A percentile compares a stretch with the other conserved stretches of the same genome.
These are phyloP conservation scores for Cyberlindnera mrakii DNA, from an alignment of 805 yeast genomes.

Conservation along the genomic window DNA sequence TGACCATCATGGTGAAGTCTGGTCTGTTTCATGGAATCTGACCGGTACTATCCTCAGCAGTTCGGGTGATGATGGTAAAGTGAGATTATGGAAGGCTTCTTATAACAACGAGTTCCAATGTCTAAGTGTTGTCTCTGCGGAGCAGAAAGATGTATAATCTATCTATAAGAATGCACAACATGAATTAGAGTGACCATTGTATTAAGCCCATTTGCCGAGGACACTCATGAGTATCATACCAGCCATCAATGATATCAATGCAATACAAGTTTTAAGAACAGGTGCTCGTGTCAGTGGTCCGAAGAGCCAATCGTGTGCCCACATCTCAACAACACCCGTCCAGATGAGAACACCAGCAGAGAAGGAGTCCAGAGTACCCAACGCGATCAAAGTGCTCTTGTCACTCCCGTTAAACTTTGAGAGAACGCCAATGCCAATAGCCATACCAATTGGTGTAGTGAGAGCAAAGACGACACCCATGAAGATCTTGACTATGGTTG, in stretches of 20 bases:
- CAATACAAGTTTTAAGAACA: conserved; percentile 39
- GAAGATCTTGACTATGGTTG: conserved; percentile 42
- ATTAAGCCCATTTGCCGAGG: conserved; percentile 65
- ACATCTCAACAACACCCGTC: conserved; percentile 68
- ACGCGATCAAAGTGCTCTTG: conserved; percentile 50
- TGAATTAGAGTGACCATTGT: background rate
- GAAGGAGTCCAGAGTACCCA: conserved; percentile 65
- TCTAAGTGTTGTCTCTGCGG: conserved; percentile 76
- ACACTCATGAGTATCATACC: conserved; percentile 72
- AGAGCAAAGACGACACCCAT: conserved; percentile 45
- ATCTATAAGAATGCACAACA: too few species aligned
- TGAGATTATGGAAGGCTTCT: conserved; percentile 86
- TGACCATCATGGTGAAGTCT: conserved; percentile 84
- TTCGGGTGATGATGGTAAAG: conserved; percentile 93
- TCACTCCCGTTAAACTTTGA: conserved; percentile 51
- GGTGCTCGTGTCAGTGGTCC: conserved; percentile 48
- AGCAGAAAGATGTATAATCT: conserved; percentile 21
- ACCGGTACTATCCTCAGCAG: conserved; percentile 90
- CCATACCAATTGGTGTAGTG: conserved; percentile 69
- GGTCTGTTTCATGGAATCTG: conserved; percentile 94
- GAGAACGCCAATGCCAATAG: conserved; percentile 71
- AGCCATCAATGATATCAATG: conserved; percentile 42
- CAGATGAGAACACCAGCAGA: conserved; percentile 73
- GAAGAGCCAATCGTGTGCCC: conserved; percentile 64
- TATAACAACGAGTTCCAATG: conserved; percentile 85